Base-by-base conservation (phyloP, 352 stramenopile species). In the Saprolegnia parasitica region DNA sequence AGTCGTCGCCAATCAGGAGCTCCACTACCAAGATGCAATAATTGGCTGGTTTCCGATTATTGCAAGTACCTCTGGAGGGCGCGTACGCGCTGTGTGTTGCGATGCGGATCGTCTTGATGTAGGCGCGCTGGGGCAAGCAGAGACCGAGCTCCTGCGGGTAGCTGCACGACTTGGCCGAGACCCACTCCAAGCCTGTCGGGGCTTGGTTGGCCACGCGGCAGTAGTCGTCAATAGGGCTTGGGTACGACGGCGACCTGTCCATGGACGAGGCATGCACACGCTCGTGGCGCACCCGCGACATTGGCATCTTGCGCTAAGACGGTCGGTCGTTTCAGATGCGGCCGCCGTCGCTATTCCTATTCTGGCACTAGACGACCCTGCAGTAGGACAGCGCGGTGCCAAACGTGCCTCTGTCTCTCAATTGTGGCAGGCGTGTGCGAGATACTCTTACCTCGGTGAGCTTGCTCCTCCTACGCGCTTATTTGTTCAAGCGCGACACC, bases 91-190 rank as follows among this genome's bases (percentile, higher is more conserved):
- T 15, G n/a, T 70, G 54, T 40, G 46, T 70, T 15, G 37, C 42
- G 23, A 70, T 4, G n/a, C 63, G 63, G 18, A 70, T 60, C 1
- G 63, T 54, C 37, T 70, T 70, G 50, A 70, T 46, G 26, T 50
- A 70, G 15, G 63, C 21, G 5, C 63, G 63, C n/a, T 15, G 24
- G 5, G 63, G 29, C 6, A 70, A 39, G 4, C 32, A 37, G 21
- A 70, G 39, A 15, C 63, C 63, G 11, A 70, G 42, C 23, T 70
- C 63, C 18, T 70, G 63, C 21, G 63, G 63, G 37, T 61, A 70
- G 10, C 4, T 46, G 39, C 46, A 70, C 11, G 46, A 58, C 18
- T 70, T 70, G n/a, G 63, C 46, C 20, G 63, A 70, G 6, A 70
- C 35, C 63, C 63, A 70, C 2, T 29, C n/a, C 11, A 32, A 15